Percentiles rank a stretch among this genome's conserved stretches.
phyloP scores from a whole-genome alignment of 2,329 filamentous ascomycete genomes.

The Thielaviopsis euricoi region DNA sequence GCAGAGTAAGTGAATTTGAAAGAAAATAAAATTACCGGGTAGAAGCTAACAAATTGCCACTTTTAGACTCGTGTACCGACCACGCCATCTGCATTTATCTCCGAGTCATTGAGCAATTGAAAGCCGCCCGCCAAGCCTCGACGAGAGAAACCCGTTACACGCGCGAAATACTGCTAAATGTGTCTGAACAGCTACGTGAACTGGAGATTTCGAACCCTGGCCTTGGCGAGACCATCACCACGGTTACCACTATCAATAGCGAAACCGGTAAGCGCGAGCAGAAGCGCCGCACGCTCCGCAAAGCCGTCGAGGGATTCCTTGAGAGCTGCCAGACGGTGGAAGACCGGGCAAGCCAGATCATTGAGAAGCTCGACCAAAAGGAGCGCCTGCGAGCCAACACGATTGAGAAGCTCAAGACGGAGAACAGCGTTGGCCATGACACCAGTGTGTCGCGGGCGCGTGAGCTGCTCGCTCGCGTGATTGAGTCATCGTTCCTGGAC shows the following conservation, averaged over 20 bases:
- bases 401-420: conserved; percentile 7
- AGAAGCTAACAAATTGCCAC: background rate
- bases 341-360: background rate
- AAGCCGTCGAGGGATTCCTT: conserved; percentile 4
- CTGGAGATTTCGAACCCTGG: conserved; percentile 7
- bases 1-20: conserved; percentile 2
- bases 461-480: conserved; percentile 4
- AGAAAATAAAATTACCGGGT: no score
- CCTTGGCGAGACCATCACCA: conserved; percentile 4
- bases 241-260: background rate
- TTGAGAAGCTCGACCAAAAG: conserved; percentile 4
- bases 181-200: conserved; percentile 6
- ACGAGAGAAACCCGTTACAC: background rate
- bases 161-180: conserved; percentile 1
- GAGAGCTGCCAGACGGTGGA: conserved; percentile 3
- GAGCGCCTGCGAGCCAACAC: conserved; percentile 3
- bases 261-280: background rate
- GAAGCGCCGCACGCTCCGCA: background rate
- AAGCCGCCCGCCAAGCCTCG: background rate
- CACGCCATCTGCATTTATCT: conserved; percentile 21
- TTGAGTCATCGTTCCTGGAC: conserved; percentile 4
- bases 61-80: conserved; percentile 7
- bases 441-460: conserved; percentile 5
- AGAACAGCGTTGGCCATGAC: conserved; percentile 6
- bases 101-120: conserved; percentile 19